phyloP scores from a whole-genome alignment of 129 eudicot species.

The Pulicaria dysenterica region DNA sequence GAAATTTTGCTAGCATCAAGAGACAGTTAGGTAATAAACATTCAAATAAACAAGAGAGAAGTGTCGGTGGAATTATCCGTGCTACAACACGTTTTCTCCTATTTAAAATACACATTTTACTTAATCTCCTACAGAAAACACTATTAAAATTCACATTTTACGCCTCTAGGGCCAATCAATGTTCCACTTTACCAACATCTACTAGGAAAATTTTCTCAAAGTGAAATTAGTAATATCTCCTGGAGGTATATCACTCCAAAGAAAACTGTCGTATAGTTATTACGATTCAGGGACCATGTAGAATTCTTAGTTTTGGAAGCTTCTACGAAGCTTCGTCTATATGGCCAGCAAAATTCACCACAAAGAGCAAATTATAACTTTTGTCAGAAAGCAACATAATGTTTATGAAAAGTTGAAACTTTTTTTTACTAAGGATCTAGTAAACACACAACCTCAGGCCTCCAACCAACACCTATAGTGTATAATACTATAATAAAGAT shows the following conservation, averaged over 20 bases:
- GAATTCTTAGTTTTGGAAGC: not conserved
- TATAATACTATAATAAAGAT: constrained; percentile 12
- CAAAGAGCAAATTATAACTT: not conserved
- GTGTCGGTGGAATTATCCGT: not conserved
- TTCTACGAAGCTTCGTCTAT: not conserved
- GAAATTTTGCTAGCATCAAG: not conserved
- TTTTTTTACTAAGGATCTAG: constrained; percentile 7
- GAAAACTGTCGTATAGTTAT: not conserved
- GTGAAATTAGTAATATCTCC: too few species aligned
- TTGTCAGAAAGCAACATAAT: not conserved
- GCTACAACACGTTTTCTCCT: not conserved
- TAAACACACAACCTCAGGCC: constrained; percentile 11
- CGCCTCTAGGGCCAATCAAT: constrained; percentile 3
- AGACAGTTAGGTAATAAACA: not conserved
- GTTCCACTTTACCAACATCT: constrained; percentile 1
- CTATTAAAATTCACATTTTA: not conserved
- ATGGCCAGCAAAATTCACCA: constrained; percentile 1
- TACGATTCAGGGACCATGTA: not conserved
- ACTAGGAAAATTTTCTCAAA: not conserved
- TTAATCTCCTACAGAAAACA: not conserved
- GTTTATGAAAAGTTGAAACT: not conserved
- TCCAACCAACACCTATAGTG: not conserved
- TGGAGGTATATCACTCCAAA: too few species aligned
- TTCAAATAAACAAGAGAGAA: not conserved
- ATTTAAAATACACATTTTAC: not conserved